These are phyloP conservation scores for Aphanomyces astaci DNA, from an alignment of 352 stramenopile genomes.

Conservation along the genomic window DNA sequence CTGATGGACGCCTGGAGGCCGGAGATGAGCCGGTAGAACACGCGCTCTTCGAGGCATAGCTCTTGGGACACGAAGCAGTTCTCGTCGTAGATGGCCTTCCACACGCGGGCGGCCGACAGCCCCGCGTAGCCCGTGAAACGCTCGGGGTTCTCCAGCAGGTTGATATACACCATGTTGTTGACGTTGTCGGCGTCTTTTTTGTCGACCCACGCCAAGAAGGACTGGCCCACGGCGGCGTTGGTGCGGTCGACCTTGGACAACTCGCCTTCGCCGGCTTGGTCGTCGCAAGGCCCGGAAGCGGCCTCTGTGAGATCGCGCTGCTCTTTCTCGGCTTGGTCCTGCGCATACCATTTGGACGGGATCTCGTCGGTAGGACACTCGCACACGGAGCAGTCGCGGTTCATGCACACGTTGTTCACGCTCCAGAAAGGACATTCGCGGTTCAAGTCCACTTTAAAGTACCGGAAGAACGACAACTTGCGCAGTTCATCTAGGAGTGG, in stretches of 20 bases:
- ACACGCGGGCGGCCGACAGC: slow-evolving; percentile 87
- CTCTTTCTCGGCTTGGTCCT: slow-evolving; percentile 40
- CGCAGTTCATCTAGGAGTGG: slow-evolving; percentile 71
- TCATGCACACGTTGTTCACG: slow-evolving; percentile 86
- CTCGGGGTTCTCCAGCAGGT: slow-evolving; percentile 96
- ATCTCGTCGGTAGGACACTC: slow-evolving; percentile 85
- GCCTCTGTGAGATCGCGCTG: slow-evolving; percentile 23
- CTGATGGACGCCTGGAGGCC: slow-evolving; percentile 95
- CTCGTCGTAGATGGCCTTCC: slow-evolving; percentile 96
- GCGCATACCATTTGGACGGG: slow-evolving; percentile 62
- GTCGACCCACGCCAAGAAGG: slow-evolving; percentile 60
- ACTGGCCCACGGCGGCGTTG: slow-evolving; percentile 56
- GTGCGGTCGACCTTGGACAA: slow-evolving; percentile 66
- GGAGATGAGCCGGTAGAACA: slow-evolving; percentile 94
- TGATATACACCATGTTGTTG: slow-evolving; percentile 87
- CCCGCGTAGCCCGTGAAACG: slow-evolving; percentile 97
- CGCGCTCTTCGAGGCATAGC: slow-evolving; percentile 89
- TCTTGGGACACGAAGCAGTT: slow-evolving; percentile 91
- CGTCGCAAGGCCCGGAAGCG: slow-evolving; percentile 38
- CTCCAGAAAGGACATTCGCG: slow-evolving; percentile 87
- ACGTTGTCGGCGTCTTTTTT: slow-evolving; percentile 50
- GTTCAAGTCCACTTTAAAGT: slow-evolving; percentile 89
- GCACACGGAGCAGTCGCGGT: slow-evolving; percentile 83
- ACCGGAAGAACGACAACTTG: slow-evolving; percentile 85
- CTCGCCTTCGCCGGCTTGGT: slow-evolving; percentile 63